Percentiles rank a stretch among this genome's conserved stretches.
Conservation (phyloP, 352 stramenopile species). For the Albugo candida region DNA sequence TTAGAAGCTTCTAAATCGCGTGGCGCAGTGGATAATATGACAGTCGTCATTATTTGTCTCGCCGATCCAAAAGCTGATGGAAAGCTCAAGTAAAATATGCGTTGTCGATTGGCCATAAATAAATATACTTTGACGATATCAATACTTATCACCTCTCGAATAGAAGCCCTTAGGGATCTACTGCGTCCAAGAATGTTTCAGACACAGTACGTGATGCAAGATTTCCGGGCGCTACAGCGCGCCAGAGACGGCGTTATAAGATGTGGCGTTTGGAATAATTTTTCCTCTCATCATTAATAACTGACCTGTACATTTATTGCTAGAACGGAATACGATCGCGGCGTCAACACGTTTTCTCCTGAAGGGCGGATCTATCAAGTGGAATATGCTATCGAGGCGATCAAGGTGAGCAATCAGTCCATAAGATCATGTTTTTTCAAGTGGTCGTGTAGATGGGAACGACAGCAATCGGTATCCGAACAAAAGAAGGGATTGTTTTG, state of each 20-base stretch:
- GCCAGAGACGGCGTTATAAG: no score
- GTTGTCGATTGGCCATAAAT: no score
- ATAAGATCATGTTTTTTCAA: neutral
- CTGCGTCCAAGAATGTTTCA: no score
- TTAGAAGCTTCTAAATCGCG: constrained; percentile 44
- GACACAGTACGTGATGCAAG: no score
- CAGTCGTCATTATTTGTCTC: constrained; percentile 52
- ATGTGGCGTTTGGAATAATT: no score
- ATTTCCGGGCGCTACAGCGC: no score
- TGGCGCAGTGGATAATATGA: constrained; percentile 72
- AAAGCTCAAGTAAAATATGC: neutral
- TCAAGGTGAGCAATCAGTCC: constrained; percentile 55
- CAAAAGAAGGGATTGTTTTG: constrained; percentile 93
- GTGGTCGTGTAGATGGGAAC: constrained; percentile 78
- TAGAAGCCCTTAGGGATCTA: no score
- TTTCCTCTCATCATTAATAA: no score
- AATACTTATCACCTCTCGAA: no score
- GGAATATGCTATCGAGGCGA: constrained; percentile 97
- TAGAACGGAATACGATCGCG: constrained; percentile 97
- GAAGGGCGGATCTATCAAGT: constrained; percentile 98
- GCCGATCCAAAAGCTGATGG: constrained; percentile 7
- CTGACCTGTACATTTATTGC: no score
- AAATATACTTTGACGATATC: no score
- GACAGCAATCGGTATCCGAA: constrained; percentile 95
- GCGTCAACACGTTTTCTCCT: constrained; percentile 98